phyloP scores from a whole-genome alignment of 495 filamentous ascomycete genomes.

The Oidiodendron maius region DNA sequence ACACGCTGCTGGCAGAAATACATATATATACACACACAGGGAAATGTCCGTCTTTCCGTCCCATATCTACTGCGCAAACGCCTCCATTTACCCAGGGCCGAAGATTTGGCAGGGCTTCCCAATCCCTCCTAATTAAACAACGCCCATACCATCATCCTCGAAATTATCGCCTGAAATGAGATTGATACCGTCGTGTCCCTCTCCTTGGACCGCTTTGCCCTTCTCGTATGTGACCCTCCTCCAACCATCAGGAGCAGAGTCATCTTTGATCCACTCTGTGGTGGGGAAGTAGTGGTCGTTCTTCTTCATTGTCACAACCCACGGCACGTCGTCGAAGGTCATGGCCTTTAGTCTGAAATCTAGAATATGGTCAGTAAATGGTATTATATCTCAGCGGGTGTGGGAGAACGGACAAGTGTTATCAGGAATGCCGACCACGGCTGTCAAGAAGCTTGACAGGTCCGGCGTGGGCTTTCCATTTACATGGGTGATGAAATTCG shows the following conservation, averaged over 20 bases:
- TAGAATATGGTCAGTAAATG: slow-evolving; percentile 19
- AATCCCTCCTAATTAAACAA: too few species aligned
- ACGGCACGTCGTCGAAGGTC: slow-evolving; percentile 96
- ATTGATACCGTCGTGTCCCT: slow-evolving; percentile 28
- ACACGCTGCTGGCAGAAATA: too few species aligned
- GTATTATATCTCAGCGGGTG: not conserved
- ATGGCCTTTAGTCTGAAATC: slow-evolving; percentile 90
- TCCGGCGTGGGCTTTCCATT: slow-evolving; percentile 81
- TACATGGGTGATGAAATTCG: slow-evolving; percentile 95
- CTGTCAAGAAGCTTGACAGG: slow-evolving; percentile 69
- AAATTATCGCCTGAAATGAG: slow-evolving; percentile 12
- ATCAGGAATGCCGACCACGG: slow-evolving; percentile 81
- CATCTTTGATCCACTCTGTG: slow-evolving; percentile 78
- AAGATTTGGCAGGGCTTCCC: too few species aligned
- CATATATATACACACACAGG: too few species aligned
- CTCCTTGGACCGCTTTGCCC: slow-evolving; percentile 42
- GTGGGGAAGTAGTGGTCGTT: slow-evolving; percentile 98
- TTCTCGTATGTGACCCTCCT: slow-evolving; percentile 65
- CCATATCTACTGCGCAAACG: too few species aligned
- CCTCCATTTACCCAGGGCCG: too few species aligned
- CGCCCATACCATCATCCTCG: too few species aligned
- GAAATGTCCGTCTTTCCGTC: too few species aligned
- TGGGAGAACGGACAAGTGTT: slow-evolving; percentile 66
- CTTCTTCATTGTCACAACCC: slow-evolving; percentile 99
- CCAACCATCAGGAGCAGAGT: slow-evolving; percentile 58